A percentile compares a stretch with the other conserved stretches of the same genome.
phyloP scores from a whole-genome alignment of 2,329 filamentous ascomycete species.

The Chalaropsis thielavioides region DNA sequence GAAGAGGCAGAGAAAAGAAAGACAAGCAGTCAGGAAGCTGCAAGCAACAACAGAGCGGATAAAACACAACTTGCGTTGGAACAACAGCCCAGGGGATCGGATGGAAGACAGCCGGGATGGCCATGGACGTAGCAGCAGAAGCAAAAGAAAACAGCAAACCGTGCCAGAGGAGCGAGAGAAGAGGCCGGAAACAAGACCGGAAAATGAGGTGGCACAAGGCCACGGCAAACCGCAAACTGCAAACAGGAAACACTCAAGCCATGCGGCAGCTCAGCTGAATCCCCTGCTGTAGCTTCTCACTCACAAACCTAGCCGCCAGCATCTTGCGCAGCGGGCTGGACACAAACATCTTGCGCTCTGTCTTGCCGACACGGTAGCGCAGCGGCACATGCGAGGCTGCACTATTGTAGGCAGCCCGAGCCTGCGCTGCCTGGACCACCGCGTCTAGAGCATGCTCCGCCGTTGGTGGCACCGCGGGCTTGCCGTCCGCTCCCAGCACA shows the following conservation, averaged over 20 bases:
- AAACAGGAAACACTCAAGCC: background rate
- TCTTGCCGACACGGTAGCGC: background rate
- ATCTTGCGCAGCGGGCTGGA: slow-evolving; percentile 2
- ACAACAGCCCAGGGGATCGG: background rate
- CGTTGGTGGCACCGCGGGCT: background rate
- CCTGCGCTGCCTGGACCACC: background rate
- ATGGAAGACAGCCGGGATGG: background rate
- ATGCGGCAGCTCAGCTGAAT: background rate
- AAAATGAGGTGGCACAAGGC: background rate
- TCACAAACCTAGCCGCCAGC: background rate
- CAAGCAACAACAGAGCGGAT: background rate
- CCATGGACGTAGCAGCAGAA: background rate
- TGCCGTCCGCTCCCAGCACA: background rate
- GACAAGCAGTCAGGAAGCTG: background rate
- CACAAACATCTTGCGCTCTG: background rate
- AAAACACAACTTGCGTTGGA: background rate
- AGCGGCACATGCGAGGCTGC: background rate
- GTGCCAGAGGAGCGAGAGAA: background rate
- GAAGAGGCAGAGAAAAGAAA: background rate
- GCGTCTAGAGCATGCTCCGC: slow-evolving; percentile 1
- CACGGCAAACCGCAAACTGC: background rate
- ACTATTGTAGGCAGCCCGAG: background rate
- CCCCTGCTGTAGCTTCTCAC: background rate
- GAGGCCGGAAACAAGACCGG: background rate
- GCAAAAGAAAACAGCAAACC: background rate